These are phyloP conservation scores for Fusarium sp. DNA, from an alignment of 2,329 filamentous ascomycete genomes.

Conservation along the genomic window DNA sequence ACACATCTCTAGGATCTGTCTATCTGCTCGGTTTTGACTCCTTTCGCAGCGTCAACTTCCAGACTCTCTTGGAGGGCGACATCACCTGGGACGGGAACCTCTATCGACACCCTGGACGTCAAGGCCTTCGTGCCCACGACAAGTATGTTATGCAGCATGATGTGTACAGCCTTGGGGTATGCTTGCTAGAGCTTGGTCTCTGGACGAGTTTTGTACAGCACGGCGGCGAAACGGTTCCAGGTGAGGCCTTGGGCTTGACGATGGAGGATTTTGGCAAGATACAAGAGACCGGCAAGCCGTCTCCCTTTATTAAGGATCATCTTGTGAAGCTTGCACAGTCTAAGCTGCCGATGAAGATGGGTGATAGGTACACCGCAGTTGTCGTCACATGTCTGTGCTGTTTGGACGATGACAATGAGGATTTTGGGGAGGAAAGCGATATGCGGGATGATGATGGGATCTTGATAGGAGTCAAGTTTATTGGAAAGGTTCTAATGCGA, in stretches of 20 bases:
- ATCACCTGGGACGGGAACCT: not conserved
- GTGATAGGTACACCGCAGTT: slow-evolving; percentile 44
- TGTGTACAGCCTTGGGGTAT: slow-evolving; percentile 66
- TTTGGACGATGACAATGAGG: slow-evolving; percentile 45
- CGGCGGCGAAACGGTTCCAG: not conserved
- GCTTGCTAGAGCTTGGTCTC: slow-evolving; percentile 63
- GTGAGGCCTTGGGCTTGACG: not conserved
- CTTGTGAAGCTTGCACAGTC: not conserved
- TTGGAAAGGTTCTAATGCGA: slow-evolving; percentile 42
- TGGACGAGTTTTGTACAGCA: slow-evolving; percentile 52
- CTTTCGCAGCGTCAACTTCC: not conserved
- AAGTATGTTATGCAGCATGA: slow-evolving; percentile 65
- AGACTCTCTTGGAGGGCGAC: not conserved
- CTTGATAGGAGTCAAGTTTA: slow-evolving; percentile 44
- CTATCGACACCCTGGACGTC: slow-evolving; percentile 44
- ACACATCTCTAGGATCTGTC: not conserved
- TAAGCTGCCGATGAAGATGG: slow-evolving; percentile 35
- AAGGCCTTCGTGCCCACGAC: slow-evolving; percentile 54
- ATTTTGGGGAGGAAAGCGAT: slow-evolving; percentile 41
- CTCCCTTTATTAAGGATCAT: not conserved
- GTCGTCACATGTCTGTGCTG: slow-evolving; percentile 50
- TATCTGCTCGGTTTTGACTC: not conserved
- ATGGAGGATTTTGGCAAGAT: not conserved
- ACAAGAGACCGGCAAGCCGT: not conserved
- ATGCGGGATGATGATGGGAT: slow-evolving; percentile 47